A percentile compares a stretch with the other conserved stretches of the same genome.
Evolutionary conservation across 176 grass and related monocot species (phyloP).

Genomic region (Cocos nucifera): DNA sequence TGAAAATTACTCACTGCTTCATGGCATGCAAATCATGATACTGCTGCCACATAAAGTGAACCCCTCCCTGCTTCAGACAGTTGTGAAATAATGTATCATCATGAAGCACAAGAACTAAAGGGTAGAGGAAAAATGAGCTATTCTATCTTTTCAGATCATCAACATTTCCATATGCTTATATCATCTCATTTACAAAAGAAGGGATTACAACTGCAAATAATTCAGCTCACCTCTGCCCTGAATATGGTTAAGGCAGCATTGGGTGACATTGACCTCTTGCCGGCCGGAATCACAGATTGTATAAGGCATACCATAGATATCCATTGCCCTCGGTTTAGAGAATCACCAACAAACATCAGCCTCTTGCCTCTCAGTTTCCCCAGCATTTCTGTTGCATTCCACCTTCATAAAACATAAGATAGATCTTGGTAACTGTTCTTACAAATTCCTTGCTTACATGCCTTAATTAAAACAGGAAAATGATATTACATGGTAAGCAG

Average conservation of each 20-base stretch:
- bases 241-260: constrained; percentile 10
- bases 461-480: too few species aligned
- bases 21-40: too few species aligned
- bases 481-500: too few species aligned
- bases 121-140: too few species aligned
- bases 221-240: constrained; percentile 2
- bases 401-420: background rate
- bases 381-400: constrained; percentile 14
- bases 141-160: too few species aligned
- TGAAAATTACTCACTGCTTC: too few species aligned
- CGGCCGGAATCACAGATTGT: constrained; percentile 3
- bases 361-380: constrained; percentile 16
- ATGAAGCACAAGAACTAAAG: too few species aligned
- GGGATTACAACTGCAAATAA: background rate
- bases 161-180: background rate
- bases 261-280: constrained; percentile 9
- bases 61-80: too few species aligned
- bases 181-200: background rate
- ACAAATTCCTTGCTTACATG: too few species aligned
- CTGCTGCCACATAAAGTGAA: too few species aligned
- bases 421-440: too few species aligned
- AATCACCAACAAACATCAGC: constrained; percentile 21
- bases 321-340: constrained; percentile 17
- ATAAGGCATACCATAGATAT: constrained; percentile 21
- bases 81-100: too few species aligned